Evolutionary conservation across 164 flowering plant species (phyloP), one percentile per base, ranked within the genome.

Genomic region (Cinnamomum micranthum): DNA sequence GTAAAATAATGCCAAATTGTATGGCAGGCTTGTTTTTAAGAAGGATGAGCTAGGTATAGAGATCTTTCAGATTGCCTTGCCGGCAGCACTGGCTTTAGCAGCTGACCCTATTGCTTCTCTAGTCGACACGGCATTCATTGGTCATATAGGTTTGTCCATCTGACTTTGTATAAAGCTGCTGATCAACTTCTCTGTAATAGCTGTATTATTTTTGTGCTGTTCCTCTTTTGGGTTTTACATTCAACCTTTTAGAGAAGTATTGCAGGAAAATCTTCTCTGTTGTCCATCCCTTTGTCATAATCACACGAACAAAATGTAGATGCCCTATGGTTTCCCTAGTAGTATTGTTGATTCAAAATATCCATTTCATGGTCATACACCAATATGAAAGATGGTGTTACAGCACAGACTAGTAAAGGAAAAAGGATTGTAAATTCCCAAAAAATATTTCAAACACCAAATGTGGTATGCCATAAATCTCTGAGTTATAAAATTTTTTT

Each of bases 81-180:
- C 96, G 65, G 93, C 97, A 20, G 94, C 98, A 73, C 80, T 93
- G 71, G 98, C 98, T 78, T 72, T 90, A 77, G 82, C 89, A 28
- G 98, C 98, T 68, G 98, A 93, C 23, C 98, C 94, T 9, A 86
- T 93, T 76, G 96, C 98, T 68, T 93, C 98, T 78, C 83, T 93
- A 13, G 80, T 93, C 67, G 96, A 93, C 76, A 93, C 93, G 10
- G 93, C 98, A 41, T 93, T 93, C 79, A 88, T 93, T 31, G 98
- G 97, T 68, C 92, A 84, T 64, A 86, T 93, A 80, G 94, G 97
- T 90, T 76, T 13, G 58, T 77, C 52, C n/a, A 41, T 6, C 47
- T 9, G 17, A 17, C 60, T 55, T 55, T 55, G 17, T 15, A 55
- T 55, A 19, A 14, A 55, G n/a, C 20, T 55, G n/a, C 60, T 55